Evolutionary conservation across 441 rosid species (phyloP).

Genomic region (Codiaeum variegatum): DNA sequence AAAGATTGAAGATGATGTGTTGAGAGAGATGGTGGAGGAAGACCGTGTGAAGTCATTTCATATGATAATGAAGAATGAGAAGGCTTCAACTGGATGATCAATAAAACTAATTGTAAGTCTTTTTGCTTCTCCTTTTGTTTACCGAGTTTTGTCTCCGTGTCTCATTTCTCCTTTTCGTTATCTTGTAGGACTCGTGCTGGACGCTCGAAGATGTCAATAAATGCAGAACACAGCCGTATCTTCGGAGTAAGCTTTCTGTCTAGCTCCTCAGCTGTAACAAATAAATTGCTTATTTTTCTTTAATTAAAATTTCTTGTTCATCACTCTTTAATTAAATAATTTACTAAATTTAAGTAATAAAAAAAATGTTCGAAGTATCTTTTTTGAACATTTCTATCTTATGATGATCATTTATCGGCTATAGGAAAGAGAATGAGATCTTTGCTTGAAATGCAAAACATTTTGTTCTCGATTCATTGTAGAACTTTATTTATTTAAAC

Average conservation of each 20-base stretch:
- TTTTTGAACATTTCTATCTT: not conserved
- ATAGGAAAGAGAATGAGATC: not conserved
- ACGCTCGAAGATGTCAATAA: not conserved
- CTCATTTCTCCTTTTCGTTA: not conserved
- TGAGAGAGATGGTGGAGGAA: constrained; percentile 81
- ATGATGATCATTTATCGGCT: not conserved
- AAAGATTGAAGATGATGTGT: constrained; percentile 81
- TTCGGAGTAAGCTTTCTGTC: constrained; percentile 8
- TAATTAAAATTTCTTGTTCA: not conserved
- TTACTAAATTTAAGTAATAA: not conserved
- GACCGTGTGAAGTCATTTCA: constrained; percentile 81
- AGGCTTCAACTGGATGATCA: constrained; percentile 67
- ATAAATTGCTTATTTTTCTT: not conserved
- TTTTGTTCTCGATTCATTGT: not conserved
- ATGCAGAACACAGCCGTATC: not conserved
- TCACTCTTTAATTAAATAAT: not conserved
- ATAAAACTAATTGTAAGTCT: not conserved
- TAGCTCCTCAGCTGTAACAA: constrained; percentile 1
- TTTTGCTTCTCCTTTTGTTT: not conserved
- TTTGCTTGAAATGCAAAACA: not conserved
- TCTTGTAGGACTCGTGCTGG: not conserved
- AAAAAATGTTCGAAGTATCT: not conserved
- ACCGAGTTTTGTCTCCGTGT: not conserved
- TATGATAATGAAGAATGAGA: constrained; percentile 94
- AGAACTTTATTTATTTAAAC: not conserved